Base-by-base conservation (phyloP, 2,329 filamentous ascomycete species). In the Penicillium sp. region DNA sequence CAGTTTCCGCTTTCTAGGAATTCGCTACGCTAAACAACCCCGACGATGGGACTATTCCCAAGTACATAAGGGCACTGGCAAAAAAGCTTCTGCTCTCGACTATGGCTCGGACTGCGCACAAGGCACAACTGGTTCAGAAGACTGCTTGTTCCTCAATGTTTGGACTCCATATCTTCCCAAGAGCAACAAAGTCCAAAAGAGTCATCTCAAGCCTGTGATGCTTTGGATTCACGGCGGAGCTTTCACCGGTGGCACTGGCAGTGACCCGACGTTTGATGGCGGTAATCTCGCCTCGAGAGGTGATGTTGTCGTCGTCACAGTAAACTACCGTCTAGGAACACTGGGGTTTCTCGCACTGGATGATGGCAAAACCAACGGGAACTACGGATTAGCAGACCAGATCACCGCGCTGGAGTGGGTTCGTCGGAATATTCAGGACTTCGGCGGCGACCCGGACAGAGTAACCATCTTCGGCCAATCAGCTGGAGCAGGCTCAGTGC, bases 281-380 rank as follows among this genome's bases (percentile, higher is more conserved):
- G 76, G 76, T 3, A 79, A 79, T 53, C 66, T 82, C 3, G 79
- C 76, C 0, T 79, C 77, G 3, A 72, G 79, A 43, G 78, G 78
- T 21, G 79, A 82, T 53, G 72, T 82, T 17, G 77, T 83, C 0
- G 72, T 80, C 3, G 80, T 83, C 4, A 65, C 66, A 7, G 77
- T 82, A 67, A 82, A 83, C 65, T 83, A 83, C 62, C 76, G 81
- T 8, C 65, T 82, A 3, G 73, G 71, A 0, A 80, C 77, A 0
- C 69, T 83, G 0, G 80, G 80, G 0, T 83, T 81, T 57, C 65
- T 83, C 0, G 79, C 79, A 26, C 69, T 81, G 7, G 71, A 75
- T 4, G 75, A 79, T 37, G 80, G 79, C 3, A 63, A 71, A 5
- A 72, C 76, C 42, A 79, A 76, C 32, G 79, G 76, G 0, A 79